Base-by-base conservation (phyloP, 2,329 filamentous ascomycete species). In the Cladorrhinum sp. region DNA sequence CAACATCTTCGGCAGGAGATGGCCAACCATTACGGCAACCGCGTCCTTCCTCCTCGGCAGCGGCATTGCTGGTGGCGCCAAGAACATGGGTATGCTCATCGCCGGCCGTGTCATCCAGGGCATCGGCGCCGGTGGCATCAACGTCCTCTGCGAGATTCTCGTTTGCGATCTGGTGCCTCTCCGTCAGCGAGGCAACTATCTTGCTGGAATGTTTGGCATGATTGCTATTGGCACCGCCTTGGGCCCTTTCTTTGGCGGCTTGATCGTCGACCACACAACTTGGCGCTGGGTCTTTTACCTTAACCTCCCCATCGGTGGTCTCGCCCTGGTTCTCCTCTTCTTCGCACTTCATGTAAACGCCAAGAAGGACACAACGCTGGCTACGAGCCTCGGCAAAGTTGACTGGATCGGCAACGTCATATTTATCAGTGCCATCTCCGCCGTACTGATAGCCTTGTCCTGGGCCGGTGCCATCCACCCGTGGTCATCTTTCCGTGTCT, bases 261-360 rank as follows among this genome's bases (percentile, higher is more conserved):
- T 64, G 22, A 67, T 73, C 27, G 68, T 64, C 1, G 53, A 72
- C 48, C 60, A 64, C 13, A 69, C 68, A 1, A 73, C 72, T 0
- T 81, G 78, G 78, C 68, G 76, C n/a, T 80, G 76, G 76, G 70
- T 75, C 23, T 82, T 83, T 65, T 79, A 76, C 56, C 60, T 78
- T 45, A 78, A 77, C 68, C 71, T 79, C 23, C 77, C 77, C 23
- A 70, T 78, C 63, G 71, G 75, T 58, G 74, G 65, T 57, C 67
- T 75, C 32, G 68, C 75, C 1, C 67, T 79, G 3, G 50, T 75
- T 29, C 60, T 74, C 22, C 63, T 77, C 6, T 67, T 76, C 23
- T 70, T 75, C 49, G 69, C 83, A 2, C 70, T 77, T 20, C 76
- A 78, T 13, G 65, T 76, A 25, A 70, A 72, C 45, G 68, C 71